Percentiles rank a stretch among this genome's conserved stretches.
These are phyloP conservation scores for Nicotiana benthamiana DNA, from an alignment of 257 asterid genomes.

Conservation along the genomic window DNA sequence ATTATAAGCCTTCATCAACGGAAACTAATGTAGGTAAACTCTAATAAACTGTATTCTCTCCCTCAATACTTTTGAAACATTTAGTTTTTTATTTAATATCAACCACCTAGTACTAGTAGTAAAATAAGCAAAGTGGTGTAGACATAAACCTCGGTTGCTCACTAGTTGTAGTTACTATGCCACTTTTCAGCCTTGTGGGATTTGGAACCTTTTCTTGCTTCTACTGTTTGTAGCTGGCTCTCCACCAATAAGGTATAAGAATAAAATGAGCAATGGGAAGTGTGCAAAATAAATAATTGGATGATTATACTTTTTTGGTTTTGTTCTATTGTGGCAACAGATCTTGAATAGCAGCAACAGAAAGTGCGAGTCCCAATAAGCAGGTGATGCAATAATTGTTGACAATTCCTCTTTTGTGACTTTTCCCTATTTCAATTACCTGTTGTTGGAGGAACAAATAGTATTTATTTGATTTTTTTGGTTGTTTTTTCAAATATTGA, in stretches of 20 bases:
- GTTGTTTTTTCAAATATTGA: too few species aligned
- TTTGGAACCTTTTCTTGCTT: neutral
- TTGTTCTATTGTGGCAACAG: neutral
- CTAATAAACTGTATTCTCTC: too few species aligned
- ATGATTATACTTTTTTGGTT: neutral
- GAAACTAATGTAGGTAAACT: too few species aligned
- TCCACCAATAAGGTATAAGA: neutral
- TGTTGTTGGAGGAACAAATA: neutral
- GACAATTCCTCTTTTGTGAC: neutral
- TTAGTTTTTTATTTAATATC: too few species aligned
- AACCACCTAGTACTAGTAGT: neutral
- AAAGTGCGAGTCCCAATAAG: slow-evolving; percentile 22
- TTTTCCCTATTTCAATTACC: neutral
- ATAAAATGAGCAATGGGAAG: neutral
- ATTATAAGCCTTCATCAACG: too few species aligned
- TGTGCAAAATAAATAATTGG: slow-evolving; percentile 2
- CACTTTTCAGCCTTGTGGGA: neutral
- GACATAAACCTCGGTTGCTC: neutral
- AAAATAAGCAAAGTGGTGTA: neutral
- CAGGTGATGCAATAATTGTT: slow-evolving; percentile 16
- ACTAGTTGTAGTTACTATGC: neutral
- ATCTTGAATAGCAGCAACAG: neutral
- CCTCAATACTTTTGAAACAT: neutral
- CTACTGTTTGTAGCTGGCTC: neutral
- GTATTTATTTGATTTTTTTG: neutral